Evolutionary conservation across 192 early-diverging fungal genomes (phyloP).

Genomic region (Gryganskiella cystojenkinii): DNA sequence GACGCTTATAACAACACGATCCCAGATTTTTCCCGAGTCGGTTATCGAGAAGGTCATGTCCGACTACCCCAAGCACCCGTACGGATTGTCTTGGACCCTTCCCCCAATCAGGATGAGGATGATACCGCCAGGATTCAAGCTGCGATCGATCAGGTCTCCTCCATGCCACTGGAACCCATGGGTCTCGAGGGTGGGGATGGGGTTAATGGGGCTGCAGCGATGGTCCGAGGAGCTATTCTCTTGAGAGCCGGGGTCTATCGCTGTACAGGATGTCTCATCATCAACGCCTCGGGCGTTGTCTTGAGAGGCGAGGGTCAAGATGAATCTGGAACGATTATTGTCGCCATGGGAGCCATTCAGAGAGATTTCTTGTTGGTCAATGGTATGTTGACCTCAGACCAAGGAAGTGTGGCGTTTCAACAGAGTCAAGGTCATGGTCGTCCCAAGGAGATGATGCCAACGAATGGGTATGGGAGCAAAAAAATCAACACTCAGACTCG

Average conservation of each 20-base stretch:
- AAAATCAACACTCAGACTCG: not conserved
- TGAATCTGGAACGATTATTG: slow-evolving; percentile 10
- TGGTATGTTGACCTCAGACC: slow-evolving; percentile 9
- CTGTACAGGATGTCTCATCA: slow-evolving; percentile 6
- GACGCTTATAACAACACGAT: slow-evolving; percentile 16
- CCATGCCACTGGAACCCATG: slow-evolving; percentile 1
- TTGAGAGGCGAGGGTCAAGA: slow-evolving; percentile 21
- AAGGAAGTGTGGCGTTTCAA: not conserved
- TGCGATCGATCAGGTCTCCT: slow-evolving; percentile 19
- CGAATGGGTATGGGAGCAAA: slow-evolving; percentile 17
- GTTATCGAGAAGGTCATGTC: slow-evolving; percentile 24
- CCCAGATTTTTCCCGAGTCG: slow-evolving; percentile 19
- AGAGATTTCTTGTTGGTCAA: slow-evolving; percentile 21
- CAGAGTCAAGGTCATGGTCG: not conserved
- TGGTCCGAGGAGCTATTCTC: slow-evolving; percentile 12
- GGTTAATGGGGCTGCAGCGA: too few species aligned
- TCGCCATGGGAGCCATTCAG: slow-evolving; percentile 18
- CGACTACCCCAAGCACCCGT: slow-evolving; percentile 1
- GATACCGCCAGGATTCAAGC: slow-evolving; percentile 19
- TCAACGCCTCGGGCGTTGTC: slow-evolving; percentile 10
- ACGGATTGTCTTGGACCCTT: slow-evolving; percentile 13
- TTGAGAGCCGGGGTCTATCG: slow-evolving; percentile 17
- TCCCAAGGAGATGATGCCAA: slow-evolving; percentile 23
- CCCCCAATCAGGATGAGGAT: not conserved
- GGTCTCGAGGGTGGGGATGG: slow-evolving; percentile 1